A percentile compares a stretch with the other conserved stretches of the same genome.
Evolutionary conservation across 345 rosid species (phyloP).

Genomic region (Arabidopsis arenosa): DNA sequence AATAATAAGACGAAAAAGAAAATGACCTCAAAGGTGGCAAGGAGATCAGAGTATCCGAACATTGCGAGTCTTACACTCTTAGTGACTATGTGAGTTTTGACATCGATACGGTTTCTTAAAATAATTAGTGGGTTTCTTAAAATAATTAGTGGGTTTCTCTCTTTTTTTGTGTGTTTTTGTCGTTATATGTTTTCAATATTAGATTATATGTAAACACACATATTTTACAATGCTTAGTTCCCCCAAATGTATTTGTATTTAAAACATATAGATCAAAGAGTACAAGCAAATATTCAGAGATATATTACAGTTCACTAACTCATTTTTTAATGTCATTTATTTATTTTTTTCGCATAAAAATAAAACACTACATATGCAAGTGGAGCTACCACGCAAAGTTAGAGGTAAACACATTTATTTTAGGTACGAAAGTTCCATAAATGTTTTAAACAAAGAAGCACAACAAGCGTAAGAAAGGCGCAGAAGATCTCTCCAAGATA

Average conservation of each 20-base stretch:
- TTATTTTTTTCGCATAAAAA: neutral
- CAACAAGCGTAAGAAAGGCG: constrained; percentile 44
- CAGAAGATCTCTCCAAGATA: constrained; percentile 42
- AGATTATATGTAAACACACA: too few relatives aligned
- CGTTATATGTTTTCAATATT: too few relatives aligned
- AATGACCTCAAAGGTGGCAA: too few relatives aligned
- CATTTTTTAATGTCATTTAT: neutral
- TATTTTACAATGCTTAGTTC: neutral
- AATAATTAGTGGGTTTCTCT: too few relatives aligned
- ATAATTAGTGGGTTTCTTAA: too few relatives aligned
- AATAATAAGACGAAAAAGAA: too few relatives aligned
- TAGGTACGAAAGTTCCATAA: constrained; percentile 1
- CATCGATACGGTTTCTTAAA: too few relatives aligned
- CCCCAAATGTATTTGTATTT: neutral
- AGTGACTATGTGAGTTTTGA: too few relatives aligned
- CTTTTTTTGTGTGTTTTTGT: too few relatives aligned
- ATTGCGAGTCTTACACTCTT: too few relatives aligned
- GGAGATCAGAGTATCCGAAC: too few relatives aligned
- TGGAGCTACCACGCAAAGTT: neutral
- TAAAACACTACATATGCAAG: neutral
- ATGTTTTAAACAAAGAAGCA: constrained; percentile 17
- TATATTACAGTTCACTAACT: too few relatives aligned
- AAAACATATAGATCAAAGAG: neutral
- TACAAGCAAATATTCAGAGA: neutral
- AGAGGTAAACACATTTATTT: neutral